These are phyloP conservation scores for Beauveria varroae DNA, from an alignment of 2,329 filamentous ascomycete genomes.

Conservation along the genomic window DNA sequence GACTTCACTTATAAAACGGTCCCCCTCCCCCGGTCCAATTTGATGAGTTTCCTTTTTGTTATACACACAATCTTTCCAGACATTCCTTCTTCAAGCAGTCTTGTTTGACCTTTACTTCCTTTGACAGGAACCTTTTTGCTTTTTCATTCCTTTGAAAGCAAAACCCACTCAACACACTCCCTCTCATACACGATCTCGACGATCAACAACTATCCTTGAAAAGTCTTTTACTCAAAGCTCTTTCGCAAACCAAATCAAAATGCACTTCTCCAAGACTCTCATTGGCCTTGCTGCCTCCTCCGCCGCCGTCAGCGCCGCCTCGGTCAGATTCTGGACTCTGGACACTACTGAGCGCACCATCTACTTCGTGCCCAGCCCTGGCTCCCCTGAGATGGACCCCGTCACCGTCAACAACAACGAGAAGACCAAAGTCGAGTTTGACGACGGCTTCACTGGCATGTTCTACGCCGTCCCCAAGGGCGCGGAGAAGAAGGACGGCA, in stretches of 20 bases:
- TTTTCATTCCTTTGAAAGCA: conserved; percentile 14
- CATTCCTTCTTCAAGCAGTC: conserved; percentile 5
- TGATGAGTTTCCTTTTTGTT: neutral
- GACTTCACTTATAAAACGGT: conserved; percentile 5
- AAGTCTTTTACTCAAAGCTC: neutral
- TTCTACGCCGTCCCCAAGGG: conserved; percentile 43
- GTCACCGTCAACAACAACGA: conserved; percentile 32
- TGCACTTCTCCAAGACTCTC: conserved; percentile 45
- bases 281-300: conserved; percentile 36
- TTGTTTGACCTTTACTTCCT: conserved; percentile 11
- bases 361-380: conserved; percentile 40
- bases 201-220: conserved; percentile 14
- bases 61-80: conserved; percentile 3
- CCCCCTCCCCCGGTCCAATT: conserved; percentile 6
- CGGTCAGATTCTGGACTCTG: conserved; percentile 51
- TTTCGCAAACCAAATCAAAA: conserved; percentile 30
- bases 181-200: conserved; percentile 11
- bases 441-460: conserved; percentile 41
- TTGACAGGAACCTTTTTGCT: conserved; percentile 11
- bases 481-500: conserved; percentile 33
- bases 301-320: conserved; percentile 37
- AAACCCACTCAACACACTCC: conserved; percentile 11
- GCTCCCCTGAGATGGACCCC: conserved; percentile 26
- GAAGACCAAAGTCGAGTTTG: conserved; percentile 33
- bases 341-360: conserved; percentile 43